A percentile compares a stretch with the other conserved stretches of the same genome.
These are phyloP conservation scores for Bigelowiella natans DNA, from an alignment of 78 protist species.

Conservation along the genomic window DNA sequence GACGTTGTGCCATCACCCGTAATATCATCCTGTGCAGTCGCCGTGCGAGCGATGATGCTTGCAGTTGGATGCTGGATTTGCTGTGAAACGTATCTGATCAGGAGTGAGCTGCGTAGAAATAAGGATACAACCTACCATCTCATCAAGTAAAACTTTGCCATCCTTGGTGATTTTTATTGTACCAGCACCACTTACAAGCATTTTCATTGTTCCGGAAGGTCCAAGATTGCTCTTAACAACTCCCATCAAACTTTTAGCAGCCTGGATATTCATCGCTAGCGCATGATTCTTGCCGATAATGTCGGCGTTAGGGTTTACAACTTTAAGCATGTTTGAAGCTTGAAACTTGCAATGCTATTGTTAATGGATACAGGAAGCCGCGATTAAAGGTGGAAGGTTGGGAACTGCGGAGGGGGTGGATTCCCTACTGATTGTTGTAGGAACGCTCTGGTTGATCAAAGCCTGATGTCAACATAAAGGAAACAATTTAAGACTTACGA, in stretches of 20 bases:
- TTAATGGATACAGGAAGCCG: too few species aligned
- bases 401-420: too few species aligned
- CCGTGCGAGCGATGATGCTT: conserved; percentile 91
- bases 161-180: conserved; percentile 97
- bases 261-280: conserved; percentile 71
- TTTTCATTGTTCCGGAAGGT: conserved; percentile 70
- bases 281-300: conserved; percentile 48
- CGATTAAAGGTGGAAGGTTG: too few species aligned
- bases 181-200: conserved; percentile 94
- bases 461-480: too few species aligned
- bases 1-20: conserved; percentile 99
- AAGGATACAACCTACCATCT: conserved; percentile 81
- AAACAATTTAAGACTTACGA: too few species aligned
- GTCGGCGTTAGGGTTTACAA: conserved; percentile 64
- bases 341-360: too few species aligned
- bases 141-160: conserved; percentile 84
- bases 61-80: conserved; percentile 99
- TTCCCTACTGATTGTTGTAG: too few species aligned
- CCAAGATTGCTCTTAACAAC: conserved; percentile 95
- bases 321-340: too few species aligned
- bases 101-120: too few species aligned
- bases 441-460: too few species aligned
- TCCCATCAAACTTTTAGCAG: conserved; percentile 83
- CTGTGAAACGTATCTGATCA: not conserved
- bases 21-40: conserved; percentile 98